Evolutionary conservation across 73 alveolate genomes (phyloP).

Genomic region (Symbiodinium pilosum): DNA sequence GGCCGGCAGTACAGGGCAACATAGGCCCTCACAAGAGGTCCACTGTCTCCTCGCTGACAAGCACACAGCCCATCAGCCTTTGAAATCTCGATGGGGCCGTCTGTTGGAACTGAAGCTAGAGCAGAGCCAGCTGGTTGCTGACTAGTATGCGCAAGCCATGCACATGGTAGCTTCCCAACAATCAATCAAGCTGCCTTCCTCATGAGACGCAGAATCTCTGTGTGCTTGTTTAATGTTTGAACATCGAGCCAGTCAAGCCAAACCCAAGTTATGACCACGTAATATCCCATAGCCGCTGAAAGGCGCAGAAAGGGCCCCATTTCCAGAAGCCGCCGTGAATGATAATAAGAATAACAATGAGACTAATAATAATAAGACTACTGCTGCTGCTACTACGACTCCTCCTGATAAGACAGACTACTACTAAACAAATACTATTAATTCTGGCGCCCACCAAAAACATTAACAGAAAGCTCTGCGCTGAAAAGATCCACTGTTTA

Average conservation of each 20-base stretch:
- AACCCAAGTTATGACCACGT: not conserved
- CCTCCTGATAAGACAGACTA: too few species aligned
- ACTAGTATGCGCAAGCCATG: too few species aligned
- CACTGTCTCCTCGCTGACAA: not conserved
- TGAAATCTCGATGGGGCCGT: too few species aligned
- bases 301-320: slow-evolving; percentile 25
- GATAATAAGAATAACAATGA: too few species aligned
- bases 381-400: too few species aligned
- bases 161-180: too few species aligned
- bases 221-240: too few species aligned
- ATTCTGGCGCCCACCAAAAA: not conserved
- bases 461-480: not conserved
- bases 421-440: too few species aligned
- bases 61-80: slow-evolving; percentile 7
- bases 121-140: too few species aligned
- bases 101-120: too few species aligned
- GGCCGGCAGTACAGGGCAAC: not conserved
- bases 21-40: not conserved
- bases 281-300: too few species aligned
- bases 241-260: not conserved
- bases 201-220: not conserved
- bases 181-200: not conserved
- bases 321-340: not conserved
- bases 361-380: too few species aligned
- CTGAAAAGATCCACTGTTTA: not conserved